Evolutionary conservation across 2,329 filamentous ascomycete species (phyloP).

Genomic region (Thelonectria blattea): DNA sequence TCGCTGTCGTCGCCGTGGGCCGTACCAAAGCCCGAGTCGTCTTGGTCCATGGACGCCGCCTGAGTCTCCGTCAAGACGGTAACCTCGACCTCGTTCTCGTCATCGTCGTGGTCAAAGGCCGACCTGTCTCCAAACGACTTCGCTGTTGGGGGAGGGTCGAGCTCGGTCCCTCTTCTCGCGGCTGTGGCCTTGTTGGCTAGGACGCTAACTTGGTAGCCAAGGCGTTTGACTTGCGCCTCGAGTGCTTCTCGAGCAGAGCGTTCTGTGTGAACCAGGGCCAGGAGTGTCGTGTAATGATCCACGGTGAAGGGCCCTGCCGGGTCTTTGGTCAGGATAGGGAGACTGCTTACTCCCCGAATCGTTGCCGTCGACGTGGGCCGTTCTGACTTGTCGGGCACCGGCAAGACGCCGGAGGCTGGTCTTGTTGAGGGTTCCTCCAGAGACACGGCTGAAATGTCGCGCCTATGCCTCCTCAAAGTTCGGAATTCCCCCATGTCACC

Average conservation of each 20-base stretch:
- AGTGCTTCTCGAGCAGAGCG: constrained; percentile 61
- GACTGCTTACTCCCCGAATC: constrained; percentile 53
- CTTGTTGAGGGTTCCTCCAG: constrained; percentile 53
- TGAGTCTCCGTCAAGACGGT: constrained; percentile 24
- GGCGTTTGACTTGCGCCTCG: constrained; percentile 60
- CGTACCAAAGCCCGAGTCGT: constrained; percentile 46
- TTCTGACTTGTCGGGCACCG: constrained; percentile 5
- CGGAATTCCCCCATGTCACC: constrained; percentile 19
- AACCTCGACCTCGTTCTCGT: constrained; percentile 40
- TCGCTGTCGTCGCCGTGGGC: constrained; percentile 49
- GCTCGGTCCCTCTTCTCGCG: constrained; percentile 26
- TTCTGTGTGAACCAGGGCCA: constrained; percentile 62
- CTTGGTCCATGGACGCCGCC: constrained; percentile 36
- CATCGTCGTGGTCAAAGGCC: constrained; percentile 52
- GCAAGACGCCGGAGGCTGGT: constrained; percentile 14
- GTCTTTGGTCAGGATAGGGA: constrained; percentile 49
- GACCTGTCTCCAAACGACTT: constrained; percentile 48
- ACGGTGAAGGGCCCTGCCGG: constrained; percentile 42
- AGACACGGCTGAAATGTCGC: constrained; percentile 48
- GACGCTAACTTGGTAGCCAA: constrained; percentile 57
- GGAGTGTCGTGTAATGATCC: constrained; percentile 58
- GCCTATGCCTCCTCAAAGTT: constrained; percentile 43
- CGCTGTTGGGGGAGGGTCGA: constrained; percentile 43
- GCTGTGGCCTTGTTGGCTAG: constrained; percentile 50
- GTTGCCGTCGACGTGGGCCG: constrained; percentile 55